These are phyloP conservation scores for Aleurites moluccanus DNA, from an alignment of 441 rosid species.

Conservation along the genomic window DNA sequence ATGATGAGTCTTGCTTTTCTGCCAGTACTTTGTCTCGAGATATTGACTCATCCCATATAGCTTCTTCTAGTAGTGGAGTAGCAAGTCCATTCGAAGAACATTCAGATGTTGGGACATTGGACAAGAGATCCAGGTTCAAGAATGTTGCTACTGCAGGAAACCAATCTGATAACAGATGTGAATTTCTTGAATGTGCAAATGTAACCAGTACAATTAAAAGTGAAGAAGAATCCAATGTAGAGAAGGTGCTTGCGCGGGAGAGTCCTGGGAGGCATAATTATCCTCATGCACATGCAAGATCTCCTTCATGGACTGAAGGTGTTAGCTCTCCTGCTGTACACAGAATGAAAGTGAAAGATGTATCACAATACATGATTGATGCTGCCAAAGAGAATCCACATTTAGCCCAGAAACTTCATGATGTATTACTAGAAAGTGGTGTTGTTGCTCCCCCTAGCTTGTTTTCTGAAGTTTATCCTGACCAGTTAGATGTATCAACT, in stretches of 20 bases:
- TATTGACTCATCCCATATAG: constrained; percentile 49
- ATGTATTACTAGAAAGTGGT: constrained; percentile 94
- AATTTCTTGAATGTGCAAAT: constrained; percentile 31
- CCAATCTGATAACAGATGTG: constrained; percentile 43
- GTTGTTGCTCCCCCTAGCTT: constrained; percentile 90
- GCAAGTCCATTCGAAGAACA: constrained; percentile 58
- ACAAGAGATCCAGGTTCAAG: constrained; percentile 43
- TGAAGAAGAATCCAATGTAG: constrained; percentile 44
- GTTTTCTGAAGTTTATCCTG: constrained; percentile 68
- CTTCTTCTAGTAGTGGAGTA: constrained; percentile 74
- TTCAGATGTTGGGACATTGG: constrained; percentile 45
- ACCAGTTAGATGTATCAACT: constrained; percentile 42
- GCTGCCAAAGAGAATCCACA: constrained; percentile 98
- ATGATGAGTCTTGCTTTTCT: constrained; percentile 56
- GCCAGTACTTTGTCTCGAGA: constrained; percentile 64
- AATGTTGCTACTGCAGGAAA: constrained; percentile 34
- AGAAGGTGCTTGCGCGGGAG: constrained; percentile 42
- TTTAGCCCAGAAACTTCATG: constrained; percentile 94
- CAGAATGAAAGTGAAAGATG: constrained; percentile 95
- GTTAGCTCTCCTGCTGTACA: constrained; percentile 85
- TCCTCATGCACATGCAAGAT: constrained; percentile 65
- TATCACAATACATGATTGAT: constrained; percentile 92
- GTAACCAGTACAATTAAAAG: constrained; percentile 22
- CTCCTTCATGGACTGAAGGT: constrained; percentile 99
- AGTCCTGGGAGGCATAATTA: constrained; percentile 52